A percentile compares a stretch with the other conserved stretches of the same genome.
Evolutionary conservation across 1,139 yeast species (phyloP).

Genomic region (Kurtzmaniella natalensis): DNA sequence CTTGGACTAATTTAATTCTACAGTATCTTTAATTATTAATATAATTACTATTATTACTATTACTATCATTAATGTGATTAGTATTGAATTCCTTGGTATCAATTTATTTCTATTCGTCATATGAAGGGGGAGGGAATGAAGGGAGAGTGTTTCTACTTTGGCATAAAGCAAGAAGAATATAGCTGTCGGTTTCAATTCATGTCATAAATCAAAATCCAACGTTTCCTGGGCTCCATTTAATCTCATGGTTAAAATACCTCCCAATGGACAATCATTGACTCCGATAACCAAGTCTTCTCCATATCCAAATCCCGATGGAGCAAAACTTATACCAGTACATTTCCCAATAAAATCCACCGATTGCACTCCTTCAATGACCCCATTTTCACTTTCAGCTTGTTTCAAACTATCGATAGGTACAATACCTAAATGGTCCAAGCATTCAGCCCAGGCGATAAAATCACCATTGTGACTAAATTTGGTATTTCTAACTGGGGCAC

Average conservation of each 20-base stretch:
- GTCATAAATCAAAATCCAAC: slow-evolving; percentile 39
- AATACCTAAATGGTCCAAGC: slow-evolving; percentile 56
- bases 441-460: slow-evolving; percentile 53
- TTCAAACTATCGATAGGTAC: slow-evolving; percentile 32
- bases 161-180: no score
- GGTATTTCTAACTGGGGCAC: slow-evolving; percentile 52
- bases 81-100: no score
- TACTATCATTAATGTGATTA: no score
- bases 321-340: slow-evolving; percentile 52
- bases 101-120: no score
- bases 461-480: slow-evolving; percentile 45
- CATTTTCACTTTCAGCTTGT: slow-evolving; percentile 9
- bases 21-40: no score
- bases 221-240: slow-evolving; percentile 32
- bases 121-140: no score
- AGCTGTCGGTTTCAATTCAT: no score
- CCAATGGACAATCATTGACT: slow-evolving; percentile 51
- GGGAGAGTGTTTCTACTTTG: no score
- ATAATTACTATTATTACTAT: no score
- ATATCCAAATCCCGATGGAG: slow-evolving; percentile 39
- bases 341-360: slow-evolving; percentile 54
- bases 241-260: slow-evolving; percentile 52
- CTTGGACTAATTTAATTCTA: no score
- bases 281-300: slow-evolving; percentile 52
- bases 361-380: slow-evolving; percentile 32